Percentiles rank a stretch among this genome's conserved stretches.
Conservation (phyloP, 331 rosid genomes). For the Acacia pycnantha region DNA sequence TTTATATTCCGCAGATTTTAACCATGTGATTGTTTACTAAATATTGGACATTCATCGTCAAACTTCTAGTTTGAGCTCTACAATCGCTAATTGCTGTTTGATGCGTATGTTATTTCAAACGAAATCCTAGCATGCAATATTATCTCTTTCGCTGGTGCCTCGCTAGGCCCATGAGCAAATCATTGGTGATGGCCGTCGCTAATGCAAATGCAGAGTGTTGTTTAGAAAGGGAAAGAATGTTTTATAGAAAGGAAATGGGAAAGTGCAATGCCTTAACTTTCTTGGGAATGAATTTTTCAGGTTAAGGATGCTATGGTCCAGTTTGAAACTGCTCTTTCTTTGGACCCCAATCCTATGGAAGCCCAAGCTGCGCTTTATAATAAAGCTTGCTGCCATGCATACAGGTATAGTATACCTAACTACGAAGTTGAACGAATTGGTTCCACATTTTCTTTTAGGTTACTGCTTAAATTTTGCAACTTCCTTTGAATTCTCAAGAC, state of each 20-base stretch:
- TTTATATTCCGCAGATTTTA: not conserved
- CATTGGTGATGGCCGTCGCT: not conserved
- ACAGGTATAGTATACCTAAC: conserved; percentile 62
- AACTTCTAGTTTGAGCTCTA: not conserved
- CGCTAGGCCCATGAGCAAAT: not conserved
- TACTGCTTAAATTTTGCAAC: not conserved
- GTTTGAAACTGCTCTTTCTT: conserved; percentile 81
- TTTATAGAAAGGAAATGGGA: not conserved
- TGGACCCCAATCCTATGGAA: conserved; percentile 85
- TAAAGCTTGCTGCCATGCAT: conserved; percentile 98
- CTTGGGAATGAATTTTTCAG: conserved; percentile 45
- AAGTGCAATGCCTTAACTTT: not conserved
- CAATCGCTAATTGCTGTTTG: not conserved
- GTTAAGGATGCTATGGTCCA: conserved; percentile 90
- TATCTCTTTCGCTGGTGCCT: not conserved
- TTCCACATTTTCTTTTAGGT: not conserved
- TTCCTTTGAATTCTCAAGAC: conserved; percentile 8
- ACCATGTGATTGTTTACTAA: not conserved
- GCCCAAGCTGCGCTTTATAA: conserved; percentile 95
- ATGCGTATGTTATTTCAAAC: not conserved
- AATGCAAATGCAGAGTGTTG: not conserved
- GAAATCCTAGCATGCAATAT: not conserved
- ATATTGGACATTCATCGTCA: not conserved
- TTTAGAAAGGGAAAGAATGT: not conserved
- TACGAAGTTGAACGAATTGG: not conserved